Conservation (phyloP, 2,329 filamentous ascomycete genomes). For the Colletotrichum sp. region DNA sequence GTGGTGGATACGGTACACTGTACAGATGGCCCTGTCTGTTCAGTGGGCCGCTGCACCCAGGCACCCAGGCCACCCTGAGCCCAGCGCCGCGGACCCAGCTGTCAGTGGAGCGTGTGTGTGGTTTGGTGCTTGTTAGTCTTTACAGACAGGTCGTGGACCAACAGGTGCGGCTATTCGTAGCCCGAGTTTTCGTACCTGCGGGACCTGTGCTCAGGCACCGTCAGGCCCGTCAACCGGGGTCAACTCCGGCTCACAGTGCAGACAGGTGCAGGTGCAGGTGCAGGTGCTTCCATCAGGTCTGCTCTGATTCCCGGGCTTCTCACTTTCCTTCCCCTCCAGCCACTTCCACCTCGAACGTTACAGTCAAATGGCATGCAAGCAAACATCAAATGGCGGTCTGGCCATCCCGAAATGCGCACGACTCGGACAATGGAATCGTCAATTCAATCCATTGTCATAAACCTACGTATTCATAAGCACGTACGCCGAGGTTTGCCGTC, state of each 20-base stretch:
- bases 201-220: neutral
- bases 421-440: neutral
- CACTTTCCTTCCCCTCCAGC: neutral
- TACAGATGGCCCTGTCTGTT: neutral
- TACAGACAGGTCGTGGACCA: neutral
- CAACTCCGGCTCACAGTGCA: neutral
- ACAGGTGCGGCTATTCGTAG: neutral
- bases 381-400: constrained; percentile 13
- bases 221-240: neutral
- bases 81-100: neutral
- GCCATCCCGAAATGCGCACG: neutral
- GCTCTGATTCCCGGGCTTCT: neutral
- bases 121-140: neutral
- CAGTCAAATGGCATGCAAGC: neutral
- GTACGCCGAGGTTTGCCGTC: neutral
- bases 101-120: neutral
- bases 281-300: neutral
- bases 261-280: neutral
- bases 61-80: neutral
- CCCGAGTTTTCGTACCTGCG: neutral
- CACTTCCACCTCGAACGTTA: neutral
- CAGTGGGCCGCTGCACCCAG: neutral
- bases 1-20: neutral
- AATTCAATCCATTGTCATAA: neutral
- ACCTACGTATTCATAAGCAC: neutral